A percentile compares a stretch with the other conserved stretches of the same genome.
phyloP scores from a whole-genome alignment of 2,329 filamentous ascomycete species.

The Leptographium lundbergii region DNA sequence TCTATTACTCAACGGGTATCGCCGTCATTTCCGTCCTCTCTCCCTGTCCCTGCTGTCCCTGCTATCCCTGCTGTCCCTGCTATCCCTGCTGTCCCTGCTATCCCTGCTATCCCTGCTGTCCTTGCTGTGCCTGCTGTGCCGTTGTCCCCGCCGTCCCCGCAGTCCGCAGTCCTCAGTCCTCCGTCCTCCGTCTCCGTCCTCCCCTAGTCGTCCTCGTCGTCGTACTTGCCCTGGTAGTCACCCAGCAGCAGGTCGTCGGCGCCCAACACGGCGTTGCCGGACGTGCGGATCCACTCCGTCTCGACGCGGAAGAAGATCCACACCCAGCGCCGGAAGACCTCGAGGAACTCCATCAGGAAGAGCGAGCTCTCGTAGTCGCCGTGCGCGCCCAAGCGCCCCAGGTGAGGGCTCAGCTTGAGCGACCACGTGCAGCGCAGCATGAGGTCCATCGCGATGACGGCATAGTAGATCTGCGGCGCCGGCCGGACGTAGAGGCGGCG shows the following conservation, averaged over 20 bases:
- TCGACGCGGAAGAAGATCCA: slow-evolving; percentile 97
- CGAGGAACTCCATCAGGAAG: slow-evolving; percentile 74
- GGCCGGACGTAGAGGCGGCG: slow-evolving; percentile 56
- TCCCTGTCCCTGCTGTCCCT: too few species aligned
- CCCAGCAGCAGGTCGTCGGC: slow-evolving; percentile 62
- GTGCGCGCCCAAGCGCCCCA: slow-evolving; percentile 59
- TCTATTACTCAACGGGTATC: neutral
- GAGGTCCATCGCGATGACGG: slow-evolving; percentile 65
- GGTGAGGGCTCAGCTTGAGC: slow-evolving; percentile 68
- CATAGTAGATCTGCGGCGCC: slow-evolving; percentile 65
- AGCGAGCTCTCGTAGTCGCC: slow-evolving; percentile 73
- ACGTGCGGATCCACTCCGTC: slow-evolving; percentile 70
- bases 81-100: too few species aligned
- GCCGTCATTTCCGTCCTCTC: neutral
- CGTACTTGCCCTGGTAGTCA: slow-evolving; percentile 53
- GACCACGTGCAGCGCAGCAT: slow-evolving; percentile 82
- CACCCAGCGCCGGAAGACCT: slow-evolving; percentile 81
- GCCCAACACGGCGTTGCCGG: slow-evolving; percentile 39
- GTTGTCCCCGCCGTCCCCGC: too few species aligned
- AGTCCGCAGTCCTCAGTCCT: too few species aligned
- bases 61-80: too few species aligned
- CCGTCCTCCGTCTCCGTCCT: neutral
- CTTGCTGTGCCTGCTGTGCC: too few species aligned
- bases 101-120: too few species aligned
- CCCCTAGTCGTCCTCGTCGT: slow-evolving; percentile 24